phyloP scores from a whole-genome alignment of 257 asterid genomes.

The Primulina eburnea region DNA sequence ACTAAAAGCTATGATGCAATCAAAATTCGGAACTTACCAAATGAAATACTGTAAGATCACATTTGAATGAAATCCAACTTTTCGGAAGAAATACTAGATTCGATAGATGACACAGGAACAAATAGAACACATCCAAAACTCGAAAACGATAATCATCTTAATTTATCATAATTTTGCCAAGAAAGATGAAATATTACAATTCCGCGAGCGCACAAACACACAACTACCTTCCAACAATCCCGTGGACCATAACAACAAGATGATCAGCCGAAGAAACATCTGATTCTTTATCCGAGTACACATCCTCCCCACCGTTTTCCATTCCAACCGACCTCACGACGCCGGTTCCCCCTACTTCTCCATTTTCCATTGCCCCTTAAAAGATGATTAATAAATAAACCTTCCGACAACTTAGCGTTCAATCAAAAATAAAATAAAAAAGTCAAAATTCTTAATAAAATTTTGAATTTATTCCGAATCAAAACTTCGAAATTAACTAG shows the following conservation, averaged over 20 bases:
- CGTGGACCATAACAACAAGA: slow-evolving; percentile 93
- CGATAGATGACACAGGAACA: background rate
- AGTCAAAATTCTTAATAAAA: slow-evolving; percentile 2
- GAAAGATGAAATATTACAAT: background rate
- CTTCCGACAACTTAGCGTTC: slow-evolving; percentile 17
- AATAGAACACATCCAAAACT: background rate
- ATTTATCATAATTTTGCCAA: background rate
- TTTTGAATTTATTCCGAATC: background rate
- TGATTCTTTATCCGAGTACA: slow-evolving; percentile 50
- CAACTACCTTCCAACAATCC: slow-evolving; percentile 90
- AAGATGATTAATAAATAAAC: background rate
- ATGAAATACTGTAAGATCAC: background rate
- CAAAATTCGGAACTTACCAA: too few species aligned
- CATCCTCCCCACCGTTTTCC: slow-evolving; percentile 67
- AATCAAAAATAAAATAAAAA: background rate
- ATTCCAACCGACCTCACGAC: slow-evolving; percentile 58
- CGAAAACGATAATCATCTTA: background rate
- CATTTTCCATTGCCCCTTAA: slow-evolving; percentile 38
- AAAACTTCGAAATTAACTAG: background rate
- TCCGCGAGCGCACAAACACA: background rate
- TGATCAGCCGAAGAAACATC: slow-evolving; percentile 81
- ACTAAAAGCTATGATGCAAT: too few species aligned
- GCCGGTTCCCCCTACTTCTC: slow-evolving; percentile 25
- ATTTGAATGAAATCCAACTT: background rate
- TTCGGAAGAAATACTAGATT: background rate